Base-by-base conservation (phyloP, 495 filamentous ascomycete genomes). In the Penicillium paradoxum region DNA sequence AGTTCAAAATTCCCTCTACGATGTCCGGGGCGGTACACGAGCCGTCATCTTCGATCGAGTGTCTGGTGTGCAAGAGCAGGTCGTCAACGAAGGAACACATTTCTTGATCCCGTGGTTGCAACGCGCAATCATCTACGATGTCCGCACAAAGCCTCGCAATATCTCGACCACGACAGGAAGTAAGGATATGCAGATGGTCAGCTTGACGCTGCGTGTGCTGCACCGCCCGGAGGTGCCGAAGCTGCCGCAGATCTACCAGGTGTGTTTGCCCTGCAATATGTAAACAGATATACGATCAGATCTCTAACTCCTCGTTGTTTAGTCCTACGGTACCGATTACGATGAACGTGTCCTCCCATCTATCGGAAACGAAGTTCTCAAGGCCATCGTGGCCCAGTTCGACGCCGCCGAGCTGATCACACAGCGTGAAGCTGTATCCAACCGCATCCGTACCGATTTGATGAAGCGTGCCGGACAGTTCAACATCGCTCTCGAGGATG, bases 151-250 rank as follows among this genome's bases (percentile, higher is more conserved):
- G 81, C 93, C 93, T 43, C 81, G 93, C 61, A 96, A 92, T 66
- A 97, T 99, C 73, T 86, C 85, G 14, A 99, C 93, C n/a, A 97
- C 92, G 13, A 99, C 93, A 10, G 93, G 93, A 49, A 91, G 86
- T 79, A 99, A 99, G 82, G 93, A 99, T 75, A 70, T 99, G 73
- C 93, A 99, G 82, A 99, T 99, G 93, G 93, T 99, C 67, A 96
- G 89, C 80, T 80, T 99, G 80, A 99, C 93, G 30, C 78, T 99
- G 60, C 83, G 93, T 63, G 93, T 99, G 49, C 73, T 99, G 68
- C 93, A 97, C 76, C 81, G 93, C 55, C 93, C 93, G 25, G 92
- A 99, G 32, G 93, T 99, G 59, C 83, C 86, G 74, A 81, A 83
- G 60, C 74, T 99, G 68, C 93, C 93, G 18, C 95, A 89, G 74